Percentiles rank a stretch among this genome's conserved stretches.
Conservation (phyloP, 176 grass and related monocot genomes). For the Tillandsia fasciculata region DNA sequence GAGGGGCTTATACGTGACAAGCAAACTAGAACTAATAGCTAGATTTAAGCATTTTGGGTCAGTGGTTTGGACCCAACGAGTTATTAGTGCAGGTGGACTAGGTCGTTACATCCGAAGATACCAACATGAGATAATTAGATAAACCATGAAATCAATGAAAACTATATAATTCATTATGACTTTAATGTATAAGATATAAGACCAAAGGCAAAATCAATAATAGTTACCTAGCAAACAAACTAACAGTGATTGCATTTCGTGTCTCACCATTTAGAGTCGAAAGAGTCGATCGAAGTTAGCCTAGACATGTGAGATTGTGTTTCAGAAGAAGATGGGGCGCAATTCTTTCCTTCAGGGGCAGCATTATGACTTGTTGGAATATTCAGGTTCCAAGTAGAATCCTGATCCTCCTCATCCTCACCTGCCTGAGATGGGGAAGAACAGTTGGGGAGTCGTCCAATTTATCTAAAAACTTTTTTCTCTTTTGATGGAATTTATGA, state of each 20-base stretch:
- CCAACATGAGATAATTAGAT: background rate
- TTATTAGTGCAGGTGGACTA: no score
- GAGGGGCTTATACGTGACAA: no score
- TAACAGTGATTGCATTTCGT: constrained; percentile 8
- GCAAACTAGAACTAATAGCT: no score
- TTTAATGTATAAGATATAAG: no score
- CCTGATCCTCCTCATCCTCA: constrained; percentile 60
- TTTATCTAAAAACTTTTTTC: no score
- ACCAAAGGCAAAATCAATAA: background rate
- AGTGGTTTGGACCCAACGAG: no score
- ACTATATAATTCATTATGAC: no score
- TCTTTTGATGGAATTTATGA: no score
- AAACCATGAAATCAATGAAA: background rate
- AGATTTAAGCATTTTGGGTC: no score
- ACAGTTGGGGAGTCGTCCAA: background rate
- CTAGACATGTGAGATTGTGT: constrained; percentile 54
- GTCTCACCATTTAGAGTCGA: constrained; percentile 90
- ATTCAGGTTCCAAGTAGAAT: constrained; percentile 61
- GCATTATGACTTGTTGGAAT: constrained; percentile 35
- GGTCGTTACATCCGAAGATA: no score
- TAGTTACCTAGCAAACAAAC: background rate
- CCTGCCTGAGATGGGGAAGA: constrained; percentile 27
- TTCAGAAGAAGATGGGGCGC: constrained; percentile 71
- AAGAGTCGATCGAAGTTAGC: constrained; percentile 93
- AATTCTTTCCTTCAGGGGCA: constrained; percentile 32